Evolutionary conservation across 2,329 filamentous ascomycete genomes (phyloP).

Genomic region (Clarireedia monteithiana): DNA sequence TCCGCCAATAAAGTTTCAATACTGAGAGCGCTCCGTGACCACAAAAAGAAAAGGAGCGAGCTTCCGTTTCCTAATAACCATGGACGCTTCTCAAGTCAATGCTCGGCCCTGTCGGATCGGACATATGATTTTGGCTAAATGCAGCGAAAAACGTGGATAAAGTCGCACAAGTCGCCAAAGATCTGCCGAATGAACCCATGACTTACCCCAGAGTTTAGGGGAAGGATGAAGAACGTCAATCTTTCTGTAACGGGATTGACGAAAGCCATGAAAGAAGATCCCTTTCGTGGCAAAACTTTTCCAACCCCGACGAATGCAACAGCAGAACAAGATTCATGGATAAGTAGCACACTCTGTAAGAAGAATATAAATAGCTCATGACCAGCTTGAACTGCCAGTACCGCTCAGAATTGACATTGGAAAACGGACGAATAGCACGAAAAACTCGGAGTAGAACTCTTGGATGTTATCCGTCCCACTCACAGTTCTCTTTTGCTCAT

Average conservation of each 20-base stretch:
- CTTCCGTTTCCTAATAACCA: neutral
- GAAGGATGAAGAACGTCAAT: neutral
- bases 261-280: neutral
- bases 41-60: neutral
- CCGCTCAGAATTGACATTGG: too few relatives aligned
- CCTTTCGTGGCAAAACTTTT: conserved; percentile 1
- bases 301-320: neutral
- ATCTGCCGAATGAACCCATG: neutral
- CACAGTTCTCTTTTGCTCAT: too few relatives aligned
- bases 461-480: too few relatives aligned
- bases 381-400: too few relatives aligned
- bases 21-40: neutral
- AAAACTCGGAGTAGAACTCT: too few relatives aligned
- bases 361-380: too few relatives aligned
- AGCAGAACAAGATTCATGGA: neutral
- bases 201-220: conserved; percentile 5
- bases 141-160: conserved; percentile 1
- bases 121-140: conserved; percentile 1
- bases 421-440: too few relatives aligned
- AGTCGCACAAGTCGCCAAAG: neutral
- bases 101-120: neutral
- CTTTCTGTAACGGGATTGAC: neutral
- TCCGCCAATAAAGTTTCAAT: neutral
- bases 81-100: neutral
- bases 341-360: neutral